phyloP scores from a whole-genome alignment of 108 stramenopile species.

The Aurantiochytrium sp. region DNA sequence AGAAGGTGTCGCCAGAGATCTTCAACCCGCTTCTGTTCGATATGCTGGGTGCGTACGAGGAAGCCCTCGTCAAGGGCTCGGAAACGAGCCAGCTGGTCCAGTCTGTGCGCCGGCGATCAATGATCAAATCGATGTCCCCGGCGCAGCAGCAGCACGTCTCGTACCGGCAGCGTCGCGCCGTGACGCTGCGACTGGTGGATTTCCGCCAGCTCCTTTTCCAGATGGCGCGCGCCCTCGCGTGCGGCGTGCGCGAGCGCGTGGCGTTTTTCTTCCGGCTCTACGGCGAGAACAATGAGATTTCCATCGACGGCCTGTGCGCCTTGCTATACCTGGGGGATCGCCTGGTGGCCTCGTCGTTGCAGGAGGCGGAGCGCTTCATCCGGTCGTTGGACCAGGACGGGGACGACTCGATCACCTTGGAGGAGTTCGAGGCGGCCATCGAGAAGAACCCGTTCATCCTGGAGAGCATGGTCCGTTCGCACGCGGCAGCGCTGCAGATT shows the following conservation, averaged over 20 bases:
- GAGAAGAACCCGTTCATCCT: neutral
- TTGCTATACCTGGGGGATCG: slow-evolving; percentile 5
- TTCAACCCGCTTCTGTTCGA: neutral
- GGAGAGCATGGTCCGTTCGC: neutral
- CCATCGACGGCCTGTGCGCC: neutral
- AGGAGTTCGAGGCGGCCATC: neutral
- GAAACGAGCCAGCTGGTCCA: neutral
- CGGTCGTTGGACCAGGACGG: neutral
- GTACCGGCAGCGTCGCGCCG: neutral
- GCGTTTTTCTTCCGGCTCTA: neutral
- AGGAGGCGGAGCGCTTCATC: neutral
- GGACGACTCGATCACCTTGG: neutral
- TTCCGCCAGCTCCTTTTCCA: slow-evolving; percentile 14
- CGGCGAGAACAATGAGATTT: neutral
- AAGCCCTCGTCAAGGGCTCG: neutral
- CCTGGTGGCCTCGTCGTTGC: slow-evolving; percentile 11
- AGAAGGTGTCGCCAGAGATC: neutral
- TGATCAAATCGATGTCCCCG: neutral
- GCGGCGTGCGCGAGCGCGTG: neutral
- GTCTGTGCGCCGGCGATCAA: neutral
- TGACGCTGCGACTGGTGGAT: neutral
- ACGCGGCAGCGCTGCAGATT: neutral
- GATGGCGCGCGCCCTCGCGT: neutral
- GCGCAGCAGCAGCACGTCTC: neutral
- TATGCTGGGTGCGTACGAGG: neutral